Base-by-base conservation (phyloP, 441 rosid genomes). In the Mallotus repandus region DNA sequence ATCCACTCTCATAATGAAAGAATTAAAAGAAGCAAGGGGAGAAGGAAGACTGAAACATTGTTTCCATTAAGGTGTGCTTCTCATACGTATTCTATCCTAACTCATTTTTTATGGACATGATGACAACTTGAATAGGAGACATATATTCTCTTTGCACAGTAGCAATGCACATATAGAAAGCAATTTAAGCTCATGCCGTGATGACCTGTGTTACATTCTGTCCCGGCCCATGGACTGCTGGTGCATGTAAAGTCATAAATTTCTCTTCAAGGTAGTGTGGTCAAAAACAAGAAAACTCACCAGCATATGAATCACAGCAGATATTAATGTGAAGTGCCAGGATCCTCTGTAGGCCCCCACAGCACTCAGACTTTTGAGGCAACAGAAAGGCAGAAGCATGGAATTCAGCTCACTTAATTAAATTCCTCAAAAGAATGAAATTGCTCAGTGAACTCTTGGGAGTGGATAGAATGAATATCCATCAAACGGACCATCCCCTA, bases 401-500 rank as follows among this genome's bases (percentile, higher is more conserved):
- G 10, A 5, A 56, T 76, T 54, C 56, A 21, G 64, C 52, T 48
- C 29, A 29, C 66, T 63, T 29, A 45, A 13, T 52, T 57, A 71
- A 48, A 52, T 32, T 68, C 3, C 69, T 61, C 21, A 5, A 16
- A 9, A 18, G 62, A 21, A 72, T 25, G 63, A 32, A 59, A 12
- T 18, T 7, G 43, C 50, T 7, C 32, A 5, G 8, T 61, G 57
- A 49, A 70, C 52, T 50, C 45, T 12, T 29, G 12, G 35, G 22
- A 45, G 59, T 21, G 53, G 48, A 35, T 35, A 46, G 22, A 45
- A 55, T 41, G 48, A 48, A 60, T 63, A 69, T 69, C 67, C 75
- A 74, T 66, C 59, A 66, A 53, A 52, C 19, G 73, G 69, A 58
- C 63, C 53, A 70, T 77, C 41, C 68, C 58, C 74, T 69, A 52